Percentiles rank a stretch among this genome's conserved stretches.
phyloP scores from a whole-genome alignment of 352 stramenopile genomes.

The Thalassiosira oceanica region DNA sequence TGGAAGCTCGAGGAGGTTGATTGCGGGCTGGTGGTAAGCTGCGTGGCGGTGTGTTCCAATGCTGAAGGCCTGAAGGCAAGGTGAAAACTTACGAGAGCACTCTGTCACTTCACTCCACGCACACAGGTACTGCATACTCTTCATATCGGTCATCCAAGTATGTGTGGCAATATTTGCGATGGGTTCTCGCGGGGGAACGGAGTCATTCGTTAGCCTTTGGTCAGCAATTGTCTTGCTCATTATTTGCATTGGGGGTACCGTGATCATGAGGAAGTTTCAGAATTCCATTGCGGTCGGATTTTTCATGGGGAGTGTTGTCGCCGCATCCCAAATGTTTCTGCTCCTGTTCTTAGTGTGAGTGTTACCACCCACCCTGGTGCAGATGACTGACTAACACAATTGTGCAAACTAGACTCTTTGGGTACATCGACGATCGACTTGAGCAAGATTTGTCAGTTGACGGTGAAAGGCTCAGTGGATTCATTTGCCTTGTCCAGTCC shows the following conservation, averaged over 20 bases:
- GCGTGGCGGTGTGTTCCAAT: slow-evolving; percentile 21
- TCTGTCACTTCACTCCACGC: no score
- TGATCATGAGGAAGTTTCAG: slow-evolving; percentile 82
- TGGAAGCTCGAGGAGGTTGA: slow-evolving; percentile 66
- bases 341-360: slow-evolving; percentile 76
- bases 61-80: no score
- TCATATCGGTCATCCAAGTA: slow-evolving; percentile 61
- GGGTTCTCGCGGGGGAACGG: slow-evolving; percentile 50
- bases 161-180: slow-evolving; percentile 61
- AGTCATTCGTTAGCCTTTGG: slow-evolving; percentile 73
- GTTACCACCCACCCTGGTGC: no score
- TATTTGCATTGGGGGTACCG: slow-evolving; percentile 74
- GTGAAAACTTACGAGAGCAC: no score
- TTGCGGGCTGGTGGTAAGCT: slow-evolving; percentile 80
- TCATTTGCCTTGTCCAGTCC: slow-evolving; percentile 66
- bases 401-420: slow-evolving; percentile 67
- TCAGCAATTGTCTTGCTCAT: slow-evolving; percentile 61
- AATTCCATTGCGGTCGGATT: slow-evolving; percentile 76
- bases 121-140: slow-evolving; percentile 75
- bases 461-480: slow-evolving; percentile 59
- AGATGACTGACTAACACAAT: no score
- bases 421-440: slow-evolving; percentile 69
- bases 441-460: slow-evolving; percentile 37
- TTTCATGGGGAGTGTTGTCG: slow-evolving; percentile 77
- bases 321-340: slow-evolving; percentile 76